Evolutionary conservation across 805 yeast species (phyloP).

Genomic region (Cyberlindnera samutprakarnensis): DNA sequence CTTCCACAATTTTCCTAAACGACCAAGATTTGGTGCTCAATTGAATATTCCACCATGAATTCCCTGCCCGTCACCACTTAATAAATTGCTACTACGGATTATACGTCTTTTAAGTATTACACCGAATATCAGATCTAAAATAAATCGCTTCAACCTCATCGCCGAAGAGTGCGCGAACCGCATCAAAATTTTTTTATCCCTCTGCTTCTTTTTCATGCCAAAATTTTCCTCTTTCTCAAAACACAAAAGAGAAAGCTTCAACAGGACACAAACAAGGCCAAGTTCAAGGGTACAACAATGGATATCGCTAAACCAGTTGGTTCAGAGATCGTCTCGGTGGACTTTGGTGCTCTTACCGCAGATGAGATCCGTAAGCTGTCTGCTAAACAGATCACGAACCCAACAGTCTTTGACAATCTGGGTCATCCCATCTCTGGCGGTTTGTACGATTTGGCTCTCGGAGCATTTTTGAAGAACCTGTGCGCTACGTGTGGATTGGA

Average conservation of each 20-base stretch:
- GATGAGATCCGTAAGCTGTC: constrained; percentile 81
- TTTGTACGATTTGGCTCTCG: constrained; percentile 87
- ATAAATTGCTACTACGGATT: no score
- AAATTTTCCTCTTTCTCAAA: constrained; percentile 2
- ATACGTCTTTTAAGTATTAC: no score
- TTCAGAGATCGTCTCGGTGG: constrained; percentile 86
- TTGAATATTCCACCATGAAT: no score
- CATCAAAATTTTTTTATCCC: constrained; percentile 1
- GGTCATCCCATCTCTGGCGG: constrained; percentile 97
- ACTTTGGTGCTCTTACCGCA: constrained; percentile 77
- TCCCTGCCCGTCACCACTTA: no score
- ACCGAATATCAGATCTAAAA: no score
- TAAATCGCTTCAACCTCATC: no score
- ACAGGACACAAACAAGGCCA: background rate
- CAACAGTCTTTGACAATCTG: constrained; percentile 89
- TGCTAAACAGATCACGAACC: constrained; percentile 92
- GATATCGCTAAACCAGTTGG: constrained; percentile 97
- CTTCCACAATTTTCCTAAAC: no score
- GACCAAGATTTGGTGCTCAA: no score
- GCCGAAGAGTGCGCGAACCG: constrained; percentile 1
- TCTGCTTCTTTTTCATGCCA: background rate
- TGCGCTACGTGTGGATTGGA: constrained; percentile 95
- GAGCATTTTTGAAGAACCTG: constrained; percentile 82
- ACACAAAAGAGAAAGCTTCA: constrained; percentile 1
- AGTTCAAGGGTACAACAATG: constrained; percentile 38